Conservation (phyloP, 2,329 filamentous ascomycete species). For the Arthrobotrys entomopaga region DNA sequence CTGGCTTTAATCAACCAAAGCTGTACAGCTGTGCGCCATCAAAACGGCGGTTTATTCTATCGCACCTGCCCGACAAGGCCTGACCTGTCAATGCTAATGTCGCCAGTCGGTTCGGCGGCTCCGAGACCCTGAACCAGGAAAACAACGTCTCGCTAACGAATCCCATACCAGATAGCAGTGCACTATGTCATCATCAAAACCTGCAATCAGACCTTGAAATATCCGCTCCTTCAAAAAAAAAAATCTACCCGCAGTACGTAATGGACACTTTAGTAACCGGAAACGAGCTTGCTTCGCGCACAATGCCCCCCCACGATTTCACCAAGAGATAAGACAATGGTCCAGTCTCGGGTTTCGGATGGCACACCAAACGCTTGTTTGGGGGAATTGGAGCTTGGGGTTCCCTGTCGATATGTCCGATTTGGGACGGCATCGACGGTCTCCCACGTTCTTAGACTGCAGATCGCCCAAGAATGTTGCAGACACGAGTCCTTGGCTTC, state of each 20-base stretch:
- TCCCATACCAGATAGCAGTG: neutral
- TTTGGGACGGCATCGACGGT: slow-evolving; percentile 16
- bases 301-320: slow-evolving; percentile 11
- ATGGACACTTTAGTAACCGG: slow-evolving; percentile 28
- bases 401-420: slow-evolving; percentile 26
- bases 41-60: no score
- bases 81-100: no score
- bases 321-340: slow-evolving; percentile 40
- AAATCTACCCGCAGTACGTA: slow-evolving; percentile 19
- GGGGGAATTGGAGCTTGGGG: slow-evolving; percentile 23
- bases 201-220: slow-evolving; percentile 31
- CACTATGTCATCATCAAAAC: slow-evolving; percentile 39
- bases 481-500: neutral
- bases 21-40: no score
- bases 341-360: slow-evolving; percentile 24
- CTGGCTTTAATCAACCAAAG: no score
- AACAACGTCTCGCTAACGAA: slow-evolving; percentile 21
- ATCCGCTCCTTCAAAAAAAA: slow-evolving; percentile 1
- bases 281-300: neutral
- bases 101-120: slow-evolving; percentile 6
- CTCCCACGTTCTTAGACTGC: slow-evolving; percentile 14
- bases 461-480: neutral
- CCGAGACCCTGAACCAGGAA: slow-evolving; percentile 30
- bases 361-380: slow-evolving; percentile 18
- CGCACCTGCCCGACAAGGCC: neutral